A percentile compares a stretch with the other conserved stretches of the same genome.
These are phyloP conservation scores for Eucalyptus sideroxylon DNA, from an alignment of 345 rosid species.

Conservation along the genomic window DNA sequence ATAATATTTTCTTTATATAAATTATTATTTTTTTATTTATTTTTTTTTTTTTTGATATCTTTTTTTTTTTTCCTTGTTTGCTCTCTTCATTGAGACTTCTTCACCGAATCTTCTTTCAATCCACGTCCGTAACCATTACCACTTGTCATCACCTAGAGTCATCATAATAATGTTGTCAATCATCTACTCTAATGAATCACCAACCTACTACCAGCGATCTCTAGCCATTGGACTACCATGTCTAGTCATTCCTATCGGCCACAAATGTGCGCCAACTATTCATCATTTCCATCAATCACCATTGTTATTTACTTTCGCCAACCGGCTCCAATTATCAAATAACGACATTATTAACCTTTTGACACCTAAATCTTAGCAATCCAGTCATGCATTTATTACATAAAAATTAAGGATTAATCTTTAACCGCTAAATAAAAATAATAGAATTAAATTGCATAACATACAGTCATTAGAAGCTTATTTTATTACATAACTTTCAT, in stretches of 20 bases:
- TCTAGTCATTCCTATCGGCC: neutral
- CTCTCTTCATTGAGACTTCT: neutral
- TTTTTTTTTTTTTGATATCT: too few species aligned
- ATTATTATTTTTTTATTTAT: too few species aligned
- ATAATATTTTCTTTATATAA: too few species aligned
- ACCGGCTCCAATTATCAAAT: neutral
- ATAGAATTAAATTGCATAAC: too few species aligned
- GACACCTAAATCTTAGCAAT: too few species aligned
- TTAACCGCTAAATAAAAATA: too few species aligned
- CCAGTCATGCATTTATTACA: too few species aligned
- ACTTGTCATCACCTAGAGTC: neutral
- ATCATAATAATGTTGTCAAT: neutral
- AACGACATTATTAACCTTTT: neutral
- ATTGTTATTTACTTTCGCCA: neutral
- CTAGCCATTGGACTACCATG: neutral
- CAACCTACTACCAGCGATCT: neutral
- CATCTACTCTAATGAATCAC: neutral
- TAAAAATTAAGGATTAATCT: too few species aligned
- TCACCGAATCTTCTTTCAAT: neutral
- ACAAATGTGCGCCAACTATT: too few species aligned
- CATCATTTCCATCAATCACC: neutral
- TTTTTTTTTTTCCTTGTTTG: too few species aligned
- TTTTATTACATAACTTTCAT: too few species aligned
- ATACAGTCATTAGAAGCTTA: fast-evolving
- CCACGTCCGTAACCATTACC: neutral